A percentile compares a stretch with the other conserved stretches of the same genome.
phyloP scores from a whole-genome alignment of 2,329 filamentous ascomycete genomes.

The Alternaria ventricosa region DNA sequence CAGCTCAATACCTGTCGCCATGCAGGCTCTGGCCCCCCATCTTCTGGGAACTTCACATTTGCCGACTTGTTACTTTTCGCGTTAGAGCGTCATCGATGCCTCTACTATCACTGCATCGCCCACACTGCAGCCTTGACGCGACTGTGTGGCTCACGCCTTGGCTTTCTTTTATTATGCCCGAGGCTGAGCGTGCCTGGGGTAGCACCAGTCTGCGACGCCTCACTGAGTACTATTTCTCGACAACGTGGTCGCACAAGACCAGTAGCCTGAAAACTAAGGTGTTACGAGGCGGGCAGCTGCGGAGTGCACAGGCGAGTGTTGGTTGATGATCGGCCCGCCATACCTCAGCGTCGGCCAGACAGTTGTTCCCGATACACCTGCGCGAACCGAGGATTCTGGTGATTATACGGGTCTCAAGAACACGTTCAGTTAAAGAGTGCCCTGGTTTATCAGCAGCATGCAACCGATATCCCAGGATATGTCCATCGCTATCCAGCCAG shows the following conservation, averaged over 20 bases:
- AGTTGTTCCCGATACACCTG: not conserved
- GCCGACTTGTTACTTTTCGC: not conserved
- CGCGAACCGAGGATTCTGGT: conserved; percentile 5
- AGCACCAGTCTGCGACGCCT: not conserved
- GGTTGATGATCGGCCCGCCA: conserved; percentile 5
- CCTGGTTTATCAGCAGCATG: conserved; percentile 1
- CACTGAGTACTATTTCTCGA: not conserved
- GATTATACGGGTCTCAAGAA: conserved; percentile 1
- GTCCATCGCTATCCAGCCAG: not conserved
- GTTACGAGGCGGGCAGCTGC: conserved; percentile 3
- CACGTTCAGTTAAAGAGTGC: not conserved
- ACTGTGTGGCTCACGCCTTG: not conserved
- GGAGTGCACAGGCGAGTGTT: not conserved
- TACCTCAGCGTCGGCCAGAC: not conserved
- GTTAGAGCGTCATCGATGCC: not conserved
- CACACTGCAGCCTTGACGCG: not conserved
- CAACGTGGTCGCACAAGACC: not conserved
- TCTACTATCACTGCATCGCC: not conserved
- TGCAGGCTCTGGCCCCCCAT: not conserved
- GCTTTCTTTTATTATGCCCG: not conserved
- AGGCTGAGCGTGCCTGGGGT: conserved; percentile 15
- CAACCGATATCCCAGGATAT: conserved; percentile 2
- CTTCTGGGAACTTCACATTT: not conserved
- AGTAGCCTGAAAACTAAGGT: not conserved
- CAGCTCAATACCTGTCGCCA: not conserved